Evolutionary conservation across 257 asterid genomes (phyloP).

Genomic region (Datura wrightii): DNA sequence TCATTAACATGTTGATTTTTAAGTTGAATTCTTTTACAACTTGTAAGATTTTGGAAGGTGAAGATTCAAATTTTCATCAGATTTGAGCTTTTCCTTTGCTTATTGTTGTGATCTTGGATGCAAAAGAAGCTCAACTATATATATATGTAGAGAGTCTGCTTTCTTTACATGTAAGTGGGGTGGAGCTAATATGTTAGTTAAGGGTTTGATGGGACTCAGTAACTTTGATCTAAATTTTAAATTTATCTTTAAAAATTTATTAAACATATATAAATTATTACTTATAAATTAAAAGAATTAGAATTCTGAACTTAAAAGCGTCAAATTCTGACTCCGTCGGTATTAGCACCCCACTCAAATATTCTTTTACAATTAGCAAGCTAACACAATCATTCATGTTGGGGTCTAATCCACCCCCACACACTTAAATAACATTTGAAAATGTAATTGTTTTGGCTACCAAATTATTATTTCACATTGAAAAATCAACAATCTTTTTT

Average conservation of each 20-base stretch:
- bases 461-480: background rate
- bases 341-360: too few species aligned
- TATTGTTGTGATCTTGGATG: background rate
- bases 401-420: background rate
- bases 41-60: background rate
- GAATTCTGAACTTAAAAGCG: too few species aligned
- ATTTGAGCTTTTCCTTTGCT: background rate
- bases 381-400: background rate
- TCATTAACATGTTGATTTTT: constrained; percentile 20
- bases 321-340: too few species aligned
- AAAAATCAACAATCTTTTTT: background rate
- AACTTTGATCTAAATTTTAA: too few species aligned
- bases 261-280: too few species aligned
- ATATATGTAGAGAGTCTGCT: too few species aligned
- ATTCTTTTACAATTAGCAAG: too few species aligned
- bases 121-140: background rate
- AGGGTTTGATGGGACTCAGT: too few species aligned
- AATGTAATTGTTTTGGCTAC: background rate
- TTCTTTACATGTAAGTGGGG: too few species aligned
- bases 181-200: too few species aligned
- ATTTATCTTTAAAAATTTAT: too few species aligned
- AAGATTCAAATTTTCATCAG: background rate
- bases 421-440: background rate
- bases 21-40: constrained; percentile 20
- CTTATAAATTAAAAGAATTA: too few species aligned